Evolutionary conservation across 306 rosid genomes (phyloP).

Genomic region (Prunus armeniaca): DNA sequence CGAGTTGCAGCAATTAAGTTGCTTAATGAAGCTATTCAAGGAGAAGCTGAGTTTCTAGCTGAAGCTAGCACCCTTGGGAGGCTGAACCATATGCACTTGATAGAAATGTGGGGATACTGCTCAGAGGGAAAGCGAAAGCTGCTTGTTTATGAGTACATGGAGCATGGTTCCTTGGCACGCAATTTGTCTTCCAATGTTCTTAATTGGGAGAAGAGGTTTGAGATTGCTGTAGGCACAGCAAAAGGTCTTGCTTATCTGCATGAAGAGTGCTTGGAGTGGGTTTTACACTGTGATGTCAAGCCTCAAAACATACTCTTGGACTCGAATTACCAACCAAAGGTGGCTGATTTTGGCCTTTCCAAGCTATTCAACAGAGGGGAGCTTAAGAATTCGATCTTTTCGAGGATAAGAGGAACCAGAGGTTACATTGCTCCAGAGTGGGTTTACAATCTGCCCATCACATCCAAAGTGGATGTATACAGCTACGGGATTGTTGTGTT

Average conservation of each 20-base stretch:
- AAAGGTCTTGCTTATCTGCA: conserved; percentile 62
- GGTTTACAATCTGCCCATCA: conserved; percentile 49
- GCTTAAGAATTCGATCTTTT: conserved; percentile 26
- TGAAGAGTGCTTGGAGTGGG: conserved; percentile 72
- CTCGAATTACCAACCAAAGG: conserved; percentile 48
- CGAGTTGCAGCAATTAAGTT: conserved; percentile 42
- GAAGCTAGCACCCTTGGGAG: conserved; percentile 60
- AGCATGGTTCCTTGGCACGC: conserved; percentile 43
- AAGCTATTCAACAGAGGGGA: conserved; percentile 43
- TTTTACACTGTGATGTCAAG: conserved; percentile 71
- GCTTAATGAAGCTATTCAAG: conserved; percentile 40
- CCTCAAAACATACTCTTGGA: conserved; percentile 64
- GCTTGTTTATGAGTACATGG: conserved; percentile 54
- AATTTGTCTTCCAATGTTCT: conserved; percentile 32
- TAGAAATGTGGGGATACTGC: conserved; percentile 61
- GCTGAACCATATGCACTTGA: conserved; percentile 61
- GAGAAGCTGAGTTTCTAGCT: conserved; percentile 54
- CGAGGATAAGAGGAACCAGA: conserved; percentile 56
- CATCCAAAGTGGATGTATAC: conserved; percentile 68
- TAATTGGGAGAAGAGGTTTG: conserved; percentile 43
- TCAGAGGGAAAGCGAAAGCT: conserved; percentile 52
- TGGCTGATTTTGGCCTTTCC: conserved; percentile 63
- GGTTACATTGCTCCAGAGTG: conserved; percentile 78
- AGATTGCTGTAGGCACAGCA: conserved; percentile 54
- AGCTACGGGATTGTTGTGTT: conserved; percentile 59